Conservation (phyloP, 495 filamentous ascomycete genomes). For the Xylaria grammica region DNA sequence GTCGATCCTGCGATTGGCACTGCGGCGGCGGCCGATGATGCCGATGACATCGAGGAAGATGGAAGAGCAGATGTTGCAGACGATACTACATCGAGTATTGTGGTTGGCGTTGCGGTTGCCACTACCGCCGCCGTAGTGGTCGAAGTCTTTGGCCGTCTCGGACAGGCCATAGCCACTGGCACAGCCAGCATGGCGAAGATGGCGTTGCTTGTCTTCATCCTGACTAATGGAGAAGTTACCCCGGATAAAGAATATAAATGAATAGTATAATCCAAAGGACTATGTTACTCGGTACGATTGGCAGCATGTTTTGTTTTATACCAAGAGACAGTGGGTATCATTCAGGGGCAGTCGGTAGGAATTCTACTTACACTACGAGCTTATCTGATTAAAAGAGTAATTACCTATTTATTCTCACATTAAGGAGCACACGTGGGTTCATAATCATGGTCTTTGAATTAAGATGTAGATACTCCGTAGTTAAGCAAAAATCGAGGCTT, state of each 20-base stretch:
- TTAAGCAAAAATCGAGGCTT: neutral
- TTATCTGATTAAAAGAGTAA: too few species aligned
- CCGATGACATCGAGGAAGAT: neutral
- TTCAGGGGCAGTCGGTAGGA: conserved; percentile 3
- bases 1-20: conserved; percentile 1
- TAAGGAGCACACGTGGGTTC: neutral
- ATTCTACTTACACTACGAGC: neutral
- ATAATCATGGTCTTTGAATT: too few species aligned
- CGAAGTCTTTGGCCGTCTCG: neutral
- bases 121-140: neutral
- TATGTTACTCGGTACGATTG: neutral
- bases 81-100: neutral
- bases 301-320: conserved; percentile 12
- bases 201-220: neutral
- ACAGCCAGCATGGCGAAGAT: conserved; percentile 14
- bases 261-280: neutral
- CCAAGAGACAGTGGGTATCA: conserved; percentile 1
- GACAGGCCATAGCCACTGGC: conserved; percentile 8
- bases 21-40: neutral
- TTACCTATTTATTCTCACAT: neutral
- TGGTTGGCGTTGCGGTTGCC: neutral
- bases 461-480: too few species aligned
- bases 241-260: neutral
- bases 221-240: neutral
- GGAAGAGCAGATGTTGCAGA: neutral